Conservation (phyloP, 306 rosid genomes). For the Vigna mungo region DNA sequence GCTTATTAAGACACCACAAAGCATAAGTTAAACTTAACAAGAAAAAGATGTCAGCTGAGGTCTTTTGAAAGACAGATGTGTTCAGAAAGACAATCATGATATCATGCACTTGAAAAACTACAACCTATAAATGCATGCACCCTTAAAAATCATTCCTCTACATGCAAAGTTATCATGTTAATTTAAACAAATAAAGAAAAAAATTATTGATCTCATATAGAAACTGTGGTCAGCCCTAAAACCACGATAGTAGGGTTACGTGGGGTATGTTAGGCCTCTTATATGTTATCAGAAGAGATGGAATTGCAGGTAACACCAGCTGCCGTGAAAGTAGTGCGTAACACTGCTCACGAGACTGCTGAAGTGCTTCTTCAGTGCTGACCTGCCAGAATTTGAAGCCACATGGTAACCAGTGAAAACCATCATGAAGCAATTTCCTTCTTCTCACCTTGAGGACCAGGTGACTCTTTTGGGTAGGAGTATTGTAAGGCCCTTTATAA, state of each 20-base stretch:
- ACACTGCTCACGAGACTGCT: too few species aligned
- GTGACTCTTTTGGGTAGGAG: too few species aligned
- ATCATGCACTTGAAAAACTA: constrained; percentile 29
- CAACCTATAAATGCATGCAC: constrained; percentile 24
- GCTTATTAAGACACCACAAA: not conserved
- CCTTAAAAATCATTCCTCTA: constrained; percentile 18
- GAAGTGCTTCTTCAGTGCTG: too few species aligned
- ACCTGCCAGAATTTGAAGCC: too few species aligned
- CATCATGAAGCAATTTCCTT: too few species aligned
- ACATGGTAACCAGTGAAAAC: too few species aligned
- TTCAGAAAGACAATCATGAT: constrained; percentile 21
- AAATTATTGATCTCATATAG: not conserved
- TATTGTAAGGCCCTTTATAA: too few species aligned
- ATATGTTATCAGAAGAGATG: too few species aligned
- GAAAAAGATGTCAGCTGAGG: not conserved
- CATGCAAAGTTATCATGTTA: constrained; percentile 35
- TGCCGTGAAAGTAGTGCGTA: too few species aligned
- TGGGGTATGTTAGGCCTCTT: too few species aligned
- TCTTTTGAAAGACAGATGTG: constrained; percentile 26
- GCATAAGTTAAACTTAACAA: not conserved
- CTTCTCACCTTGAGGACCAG: too few species aligned
- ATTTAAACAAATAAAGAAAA: constrained; percentile 8
- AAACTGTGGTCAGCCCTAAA: not conserved
- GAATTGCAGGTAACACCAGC: too few species aligned
- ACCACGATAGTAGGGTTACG: not conserved